Base-by-base conservation (phyloP, 1,284 basidiomycete genomes). In the Tausonia pullulans region DNA sequence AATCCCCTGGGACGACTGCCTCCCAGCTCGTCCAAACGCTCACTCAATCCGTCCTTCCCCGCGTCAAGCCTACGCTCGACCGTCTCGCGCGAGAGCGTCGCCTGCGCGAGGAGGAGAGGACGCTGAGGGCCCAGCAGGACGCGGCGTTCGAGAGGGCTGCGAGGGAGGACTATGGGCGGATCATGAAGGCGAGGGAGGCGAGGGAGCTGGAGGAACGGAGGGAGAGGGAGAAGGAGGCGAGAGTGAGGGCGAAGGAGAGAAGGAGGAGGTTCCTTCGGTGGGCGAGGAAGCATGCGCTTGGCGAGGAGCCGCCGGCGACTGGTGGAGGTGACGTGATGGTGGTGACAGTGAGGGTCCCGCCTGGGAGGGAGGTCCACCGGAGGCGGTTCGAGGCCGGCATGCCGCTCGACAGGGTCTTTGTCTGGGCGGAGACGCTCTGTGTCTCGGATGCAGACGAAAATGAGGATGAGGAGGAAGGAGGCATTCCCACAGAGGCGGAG, bases 71-170 rank as follows among this genome's bases (percentile, higher is more conserved):
- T 0, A 90, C 86, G 78, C 82, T 96, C 9, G 77, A 78, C 13
- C 82, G 86, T 5, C 76, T 90, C 52, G 80, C 76, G 53, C 71
- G 77, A 0, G 78, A 82, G 60, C 73, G 76, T 13, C 70, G 73
- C 3, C 71, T 76, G 73, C 79, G 85, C 3, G 84, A 86, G 57
- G 81, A 82, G 39, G 86, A 89, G 16, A 81, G 90, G 1, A 77
- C 80, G 16, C 72, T 93, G 27, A 81, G 91, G 7, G 87, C 84
- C 27, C 87, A 90, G 70, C 91, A 94, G 71, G 92, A 96, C 70
- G 79, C 81, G 2, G 88, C 88, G 1, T 90, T 89, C 74, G 78
- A 78, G 53, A 83, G 85, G 44, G 46, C 60, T 6, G 53, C 61
- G 40, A n/a, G 5, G 27, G 49, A 51, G 55, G 64, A 65, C 54